These are phyloP conservation scores for Cucurbita pepo DNA, from an alignment of 306 rosid genomes.

Conservation along the genomic window DNA sequence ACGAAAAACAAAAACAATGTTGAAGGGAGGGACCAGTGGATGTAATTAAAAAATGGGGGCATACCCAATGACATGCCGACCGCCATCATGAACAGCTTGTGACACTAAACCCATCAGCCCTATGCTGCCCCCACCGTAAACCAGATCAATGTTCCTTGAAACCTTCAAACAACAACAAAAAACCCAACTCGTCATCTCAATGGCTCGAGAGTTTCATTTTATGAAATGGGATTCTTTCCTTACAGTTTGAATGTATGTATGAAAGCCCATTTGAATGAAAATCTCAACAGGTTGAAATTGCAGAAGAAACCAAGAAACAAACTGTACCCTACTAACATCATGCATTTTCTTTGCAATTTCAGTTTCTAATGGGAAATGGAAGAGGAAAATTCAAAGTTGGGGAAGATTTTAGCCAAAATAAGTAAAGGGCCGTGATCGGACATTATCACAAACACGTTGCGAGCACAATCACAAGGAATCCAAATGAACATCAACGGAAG, in stretches of 20 bases:
- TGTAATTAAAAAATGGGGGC: background rate
- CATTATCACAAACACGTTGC: background rate
- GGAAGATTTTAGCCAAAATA: background rate
- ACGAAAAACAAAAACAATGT: background rate
- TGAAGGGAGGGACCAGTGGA: slow-evolving; percentile 9
- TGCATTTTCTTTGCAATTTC: background rate
- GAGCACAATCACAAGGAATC: background rate
- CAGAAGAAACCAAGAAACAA: background rate
- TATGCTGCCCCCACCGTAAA: slow-evolving; percentile 98
- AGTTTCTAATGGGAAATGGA: background rate
- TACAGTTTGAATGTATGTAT: background rate
- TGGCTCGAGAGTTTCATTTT: background rate
- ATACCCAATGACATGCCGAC: slow-evolving; percentile 95
- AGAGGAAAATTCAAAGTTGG: background rate
- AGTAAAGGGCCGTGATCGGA: background rate
- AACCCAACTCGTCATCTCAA: background rate
- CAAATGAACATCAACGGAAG: background rate
- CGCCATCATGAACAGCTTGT: slow-evolving; percentile 99
- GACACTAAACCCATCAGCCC: slow-evolving; percentile 97
- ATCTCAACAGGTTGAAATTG: background rate
- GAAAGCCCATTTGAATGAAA: background rate
- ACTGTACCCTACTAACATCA: background rate
- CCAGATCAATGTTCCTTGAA: slow-evolving; percentile 86
- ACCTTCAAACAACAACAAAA: slow-evolving; percentile 34
- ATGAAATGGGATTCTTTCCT: background rate